phyloP scores from a whole-genome alignment of 768 basidiomycete species.

The Leccinum subgranulosum region DNA sequence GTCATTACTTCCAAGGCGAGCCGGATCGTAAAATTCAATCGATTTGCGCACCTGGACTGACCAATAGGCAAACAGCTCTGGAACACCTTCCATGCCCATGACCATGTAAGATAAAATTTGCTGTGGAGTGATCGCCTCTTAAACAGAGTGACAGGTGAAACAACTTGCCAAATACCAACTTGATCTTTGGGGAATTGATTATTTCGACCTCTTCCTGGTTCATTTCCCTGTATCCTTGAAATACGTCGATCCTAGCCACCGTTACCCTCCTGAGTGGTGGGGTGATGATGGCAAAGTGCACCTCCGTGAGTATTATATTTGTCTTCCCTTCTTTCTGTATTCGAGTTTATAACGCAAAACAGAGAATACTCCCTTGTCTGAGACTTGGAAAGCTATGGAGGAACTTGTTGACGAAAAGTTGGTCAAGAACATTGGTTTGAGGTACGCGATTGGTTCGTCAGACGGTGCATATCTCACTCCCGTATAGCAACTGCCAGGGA shows the following conservation, averaged over 20 bases:
- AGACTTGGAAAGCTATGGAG: slow-evolving; percentile 87
- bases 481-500: slow-evolving; percentile 67
- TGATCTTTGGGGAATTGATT: slow-evolving; percentile 77
- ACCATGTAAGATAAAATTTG: slow-evolving; percentile 49
- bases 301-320: slow-evolving; percentile 42
- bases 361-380: slow-evolving; percentile 69
- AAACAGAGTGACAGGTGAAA: slow-evolving; percentile 44
- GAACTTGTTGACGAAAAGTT: slow-evolving; percentile 66
- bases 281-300: slow-evolving; percentile 69
- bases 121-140: background rate
- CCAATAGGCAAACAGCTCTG: slow-evolving; percentile 51
- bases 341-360: slow-evolving; percentile 1
- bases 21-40: background rate
- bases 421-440: slow-evolving; percentile 77
- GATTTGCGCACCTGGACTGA: slow-evolving; percentile 4
- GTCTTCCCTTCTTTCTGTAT: background rate
- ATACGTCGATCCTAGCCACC: slow-evolving; percentile 73
- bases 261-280: slow-evolving; percentile 83
- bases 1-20: slow-evolving; percentile 81
- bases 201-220: slow-evolving; percentile 77
- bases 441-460: slow-evolving; percentile 35
- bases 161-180: slow-evolving; percentile 61
- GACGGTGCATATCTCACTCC: background rate
- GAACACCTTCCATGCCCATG: slow-evolving; percentile 85
- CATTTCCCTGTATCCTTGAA: slow-evolving; percentile 84